Conservation (phyloP, 1,139 yeast species). For the Debaryomyces psychrophilus region DNA sequence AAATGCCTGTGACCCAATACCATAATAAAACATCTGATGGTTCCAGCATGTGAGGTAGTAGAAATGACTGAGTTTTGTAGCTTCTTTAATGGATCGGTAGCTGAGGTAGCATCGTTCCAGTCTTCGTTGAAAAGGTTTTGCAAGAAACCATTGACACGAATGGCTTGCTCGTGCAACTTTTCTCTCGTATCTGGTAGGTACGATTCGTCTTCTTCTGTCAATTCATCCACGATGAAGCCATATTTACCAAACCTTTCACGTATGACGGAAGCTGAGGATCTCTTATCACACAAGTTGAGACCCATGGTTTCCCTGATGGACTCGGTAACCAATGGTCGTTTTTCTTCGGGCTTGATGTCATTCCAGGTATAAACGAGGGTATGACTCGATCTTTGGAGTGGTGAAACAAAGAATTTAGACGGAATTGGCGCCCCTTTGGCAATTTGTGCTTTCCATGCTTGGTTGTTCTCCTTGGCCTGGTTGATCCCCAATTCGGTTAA, state of each 20-base stretch:
- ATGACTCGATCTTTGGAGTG: conserved; percentile 65
- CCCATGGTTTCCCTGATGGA: conserved; percentile 72
- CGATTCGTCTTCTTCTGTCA: conserved; percentile 51
- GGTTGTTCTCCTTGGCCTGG: conserved; percentile 50
- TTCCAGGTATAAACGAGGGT: conserved; percentile 65
- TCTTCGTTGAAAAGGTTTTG: conserved; percentile 49
- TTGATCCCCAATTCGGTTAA: conserved; percentile 60
- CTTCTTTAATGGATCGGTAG: conserved; percentile 26
- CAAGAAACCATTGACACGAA: conserved; percentile 51
- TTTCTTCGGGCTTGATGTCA: conserved; percentile 21
- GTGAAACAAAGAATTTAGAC: conserved; percentile 58
- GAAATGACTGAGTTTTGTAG: conserved; percentile 40
- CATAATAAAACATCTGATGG: conserved; percentile 54
- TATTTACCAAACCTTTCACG: conserved; percentile 36
- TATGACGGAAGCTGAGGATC: conserved; percentile 51
- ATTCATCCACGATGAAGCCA: conserved; percentile 48
- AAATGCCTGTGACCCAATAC: conserved; percentile 58
- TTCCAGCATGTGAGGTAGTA: conserved; percentile 66
- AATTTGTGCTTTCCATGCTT: conserved; percentile 51
- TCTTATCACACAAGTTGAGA: conserved; percentile 64
- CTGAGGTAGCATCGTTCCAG: conserved; percentile 12
- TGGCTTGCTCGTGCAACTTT: conserved; percentile 46
- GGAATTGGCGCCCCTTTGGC: conserved; percentile 59
- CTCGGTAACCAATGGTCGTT: conserved; percentile 53
- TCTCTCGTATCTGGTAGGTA: conserved; percentile 54